phyloP scores from a whole-genome alignment of 371 early-diverging fungal species.

The Mucor irregularis region DNA sequence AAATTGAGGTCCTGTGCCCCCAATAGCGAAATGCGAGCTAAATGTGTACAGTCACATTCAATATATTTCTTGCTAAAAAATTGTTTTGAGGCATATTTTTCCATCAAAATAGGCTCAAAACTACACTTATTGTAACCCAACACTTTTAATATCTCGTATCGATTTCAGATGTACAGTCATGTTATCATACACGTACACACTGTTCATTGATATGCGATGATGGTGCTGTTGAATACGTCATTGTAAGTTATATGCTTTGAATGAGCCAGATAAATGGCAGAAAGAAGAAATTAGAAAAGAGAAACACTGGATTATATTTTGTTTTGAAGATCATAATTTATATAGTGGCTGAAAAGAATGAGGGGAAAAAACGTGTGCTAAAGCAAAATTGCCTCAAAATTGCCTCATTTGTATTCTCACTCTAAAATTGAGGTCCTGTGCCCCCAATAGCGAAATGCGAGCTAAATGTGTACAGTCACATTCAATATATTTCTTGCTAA shows the following conservation, averaged over 20 bases:
- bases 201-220: neutral
- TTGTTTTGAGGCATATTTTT: neutral
- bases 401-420: constrained; percentile 10
- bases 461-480: constrained; percentile 8
- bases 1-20: neutral
- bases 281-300: constrained; percentile 4
- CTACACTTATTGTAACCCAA: too few species aligned
- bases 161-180: too few species aligned
- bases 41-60: constrained; percentile 4
- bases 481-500: constrained; percentile 1
- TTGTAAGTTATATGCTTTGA: neutral
- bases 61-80: constrained; percentile 1
- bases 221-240: neutral
- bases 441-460: constrained; percentile 4
- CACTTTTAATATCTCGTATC: too few species aligned
- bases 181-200: too few species aligned
- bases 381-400: constrained; percentile 20
- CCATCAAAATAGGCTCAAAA: neutral
- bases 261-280: neutral
- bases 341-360: constrained; percentile 22
- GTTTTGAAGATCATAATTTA: constrained; percentile 12
- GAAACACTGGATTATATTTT: neutral
- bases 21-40: constrained; percentile 10
- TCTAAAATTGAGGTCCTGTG: constrained; percentile 3
- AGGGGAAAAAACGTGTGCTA: constrained; percentile 13